phyloP scores from a whole-genome alignment of 2,329 filamentous ascomycete genomes.

The Clonostachys solani region DNA sequence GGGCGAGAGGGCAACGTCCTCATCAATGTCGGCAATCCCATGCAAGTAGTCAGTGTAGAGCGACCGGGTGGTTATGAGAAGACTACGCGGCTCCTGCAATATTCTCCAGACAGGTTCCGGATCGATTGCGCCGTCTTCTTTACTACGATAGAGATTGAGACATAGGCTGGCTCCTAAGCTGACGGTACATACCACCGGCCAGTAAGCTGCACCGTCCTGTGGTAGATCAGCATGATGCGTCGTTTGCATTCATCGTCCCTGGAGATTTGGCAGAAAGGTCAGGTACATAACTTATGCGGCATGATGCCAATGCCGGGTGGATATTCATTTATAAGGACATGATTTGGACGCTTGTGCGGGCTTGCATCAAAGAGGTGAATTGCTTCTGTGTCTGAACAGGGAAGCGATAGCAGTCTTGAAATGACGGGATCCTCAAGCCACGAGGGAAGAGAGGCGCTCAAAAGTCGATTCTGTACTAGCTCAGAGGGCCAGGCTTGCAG shows the following conservation, averaged over 20 bases:
- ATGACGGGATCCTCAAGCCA: constrained; percentile 74
- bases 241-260: neutral
- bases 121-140: constrained; percentile 54
- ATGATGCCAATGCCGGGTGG: constrained; percentile 87
- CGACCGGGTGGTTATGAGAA: constrained; percentile 66
- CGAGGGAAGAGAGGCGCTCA: constrained; percentile 67
- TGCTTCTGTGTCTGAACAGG: constrained; percentile 19
- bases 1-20: constrained; percentile 61
- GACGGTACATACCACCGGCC: constrained; percentile 85
- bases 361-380: constrained; percentile 53
- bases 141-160: constrained; percentile 69
- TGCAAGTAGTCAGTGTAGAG: constrained; percentile 72
- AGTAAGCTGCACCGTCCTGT: constrained; percentile 78
- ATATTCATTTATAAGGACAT: constrained; percentile 94
- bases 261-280: constrained; percentile 5
- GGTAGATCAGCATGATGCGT: constrained; percentile 22
- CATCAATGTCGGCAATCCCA: constrained; percentile 63
- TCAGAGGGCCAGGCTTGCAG: constrained; percentile 89
- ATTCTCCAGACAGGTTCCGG: constrained; percentile 50
- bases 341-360: constrained; percentile 76
- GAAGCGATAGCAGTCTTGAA: constrained; percentile 50
- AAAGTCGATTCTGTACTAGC: constrained; percentile 71
- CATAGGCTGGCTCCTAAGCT: constrained; percentile 77
- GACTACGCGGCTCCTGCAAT: constrained; percentile 78
- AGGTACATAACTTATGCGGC: constrained; percentile 68